phyloP scores from a whole-genome alignment of 257 asterid species.

The Solanum pennellii region DNA sequence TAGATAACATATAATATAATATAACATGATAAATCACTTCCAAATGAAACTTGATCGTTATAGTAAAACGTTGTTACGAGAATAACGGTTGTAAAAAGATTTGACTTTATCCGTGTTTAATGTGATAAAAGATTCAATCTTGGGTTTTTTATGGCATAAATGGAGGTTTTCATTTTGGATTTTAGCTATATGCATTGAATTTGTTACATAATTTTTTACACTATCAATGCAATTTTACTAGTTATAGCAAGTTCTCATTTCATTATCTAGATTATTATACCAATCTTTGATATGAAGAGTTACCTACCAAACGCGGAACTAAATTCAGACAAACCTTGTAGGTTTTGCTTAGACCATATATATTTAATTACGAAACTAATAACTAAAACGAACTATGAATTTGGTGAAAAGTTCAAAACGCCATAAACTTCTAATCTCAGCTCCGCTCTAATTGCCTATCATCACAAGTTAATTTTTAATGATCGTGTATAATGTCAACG shows the following conservation, averaged over 20 bases:
- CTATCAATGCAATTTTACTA: background rate
- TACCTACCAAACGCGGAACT: background rate
- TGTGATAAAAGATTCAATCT: background rate
- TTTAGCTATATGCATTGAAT: background rate
- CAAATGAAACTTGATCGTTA: background rate
- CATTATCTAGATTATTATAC: background rate
- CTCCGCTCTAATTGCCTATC: background rate
- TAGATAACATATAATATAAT: background rate
- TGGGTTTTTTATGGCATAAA: background rate
- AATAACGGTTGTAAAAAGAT: background rate
- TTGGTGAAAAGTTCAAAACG: background rate
- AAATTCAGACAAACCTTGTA: background rate
- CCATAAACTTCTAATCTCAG: background rate
- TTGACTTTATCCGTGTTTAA: background rate
- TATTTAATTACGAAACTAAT: background rate
- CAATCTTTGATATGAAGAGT: background rate
- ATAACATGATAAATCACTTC: background rate
- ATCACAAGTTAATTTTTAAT: background rate
- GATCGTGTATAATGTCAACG: background rate
- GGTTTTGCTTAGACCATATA: background rate
- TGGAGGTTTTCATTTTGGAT: background rate
- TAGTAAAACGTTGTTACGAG: background rate
- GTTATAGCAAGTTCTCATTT: background rate
- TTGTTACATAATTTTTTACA: background rate
- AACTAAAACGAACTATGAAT: background rate